Conservation (phyloP, 2,329 filamentous ascomycete species). For the Coleophoma eucalyptorum region DNA sequence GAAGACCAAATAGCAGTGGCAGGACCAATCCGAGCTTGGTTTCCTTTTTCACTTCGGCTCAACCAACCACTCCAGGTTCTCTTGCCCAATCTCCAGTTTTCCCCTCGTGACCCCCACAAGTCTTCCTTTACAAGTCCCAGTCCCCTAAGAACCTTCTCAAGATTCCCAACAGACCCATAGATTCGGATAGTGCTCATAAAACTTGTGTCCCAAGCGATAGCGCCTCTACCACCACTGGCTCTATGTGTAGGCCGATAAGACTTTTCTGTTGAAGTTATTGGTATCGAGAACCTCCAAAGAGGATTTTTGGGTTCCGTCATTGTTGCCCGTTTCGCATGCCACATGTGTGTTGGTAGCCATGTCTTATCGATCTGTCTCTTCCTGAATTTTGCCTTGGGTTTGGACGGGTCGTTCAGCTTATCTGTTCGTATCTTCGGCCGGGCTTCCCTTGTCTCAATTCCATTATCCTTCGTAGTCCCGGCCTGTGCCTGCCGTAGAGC, state of each 20-base stretch:
- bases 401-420: constrained; percentile 59
- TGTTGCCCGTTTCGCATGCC: constrained; percentile 85
- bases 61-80: constrained; percentile 56
- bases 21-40: constrained; percentile 61
- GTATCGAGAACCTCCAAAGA: constrained; percentile 87
- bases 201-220: constrained; percentile 88
- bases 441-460: constrained; percentile 36
- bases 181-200: constrained; percentile 86
- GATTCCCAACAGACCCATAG: constrained; percentile 59
- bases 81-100: constrained; percentile 67
- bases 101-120: constrained; percentile 59
- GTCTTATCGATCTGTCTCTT: constrained; percentile 86
- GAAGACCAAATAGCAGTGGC: constrained; percentile 72
- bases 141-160: constrained; percentile 62
- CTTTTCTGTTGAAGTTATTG: constrained; percentile 83
- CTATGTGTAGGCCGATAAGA: constrained; percentile 85
- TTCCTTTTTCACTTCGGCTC: constrained; percentile 49
- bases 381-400: constrained; percentile 66
- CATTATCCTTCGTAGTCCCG: constrained; percentile 19
- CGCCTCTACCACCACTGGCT: constrained; percentile 69
- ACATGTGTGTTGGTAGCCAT: constrained; percentile 92
- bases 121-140: constrained; percentile 59
- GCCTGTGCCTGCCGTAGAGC: constrained; percentile 30
- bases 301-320: constrained; percentile 79
- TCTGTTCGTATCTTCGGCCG: constrained; percentile 69